Base-by-base conservation (phyloP, 176 grass and related monocot species). In the Lolium multiflorum region DNA sequence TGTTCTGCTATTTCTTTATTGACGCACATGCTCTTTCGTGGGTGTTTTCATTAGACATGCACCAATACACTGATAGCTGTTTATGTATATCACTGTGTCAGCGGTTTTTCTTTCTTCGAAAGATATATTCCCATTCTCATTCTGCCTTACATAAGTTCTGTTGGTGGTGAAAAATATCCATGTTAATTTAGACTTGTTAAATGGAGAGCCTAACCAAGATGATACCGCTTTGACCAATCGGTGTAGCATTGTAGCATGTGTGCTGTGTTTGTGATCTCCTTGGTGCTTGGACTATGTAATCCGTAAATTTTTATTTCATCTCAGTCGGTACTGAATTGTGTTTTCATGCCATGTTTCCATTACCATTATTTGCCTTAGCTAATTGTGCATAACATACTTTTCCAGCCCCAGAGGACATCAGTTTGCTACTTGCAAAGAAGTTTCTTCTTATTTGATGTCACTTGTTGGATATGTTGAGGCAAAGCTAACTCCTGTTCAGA, bases 371-470 rank as follows among this genome's bases (percentile, higher is more conserved):
- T 79, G 5, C 22, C 18, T 41, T 63, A 50, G 17, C 52, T 88
- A 85, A 91, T 64, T 87, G 15, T 71, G 5, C 67, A 26, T 80
- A 44, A 47, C 46, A 50, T 77, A 68, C 70, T 92, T 92, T 7
- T 82, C 76, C 85, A 99, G 97, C 90, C 94, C 97, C 72, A 93
- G 92, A 22, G 94, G 97, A 83, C 91, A 90, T 88, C 97, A 99
- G 44, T 99, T 99, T 71, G 82, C 82, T 47, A 97, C 90, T 68
- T 99, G 92, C 82, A 97, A 91, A 80, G 94, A 99, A 88, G 87
- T 99, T 39, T 91, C 97, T 82, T 87, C 92, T 14, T 97, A 97
- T 79, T 84, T 99, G 69, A 90, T 87, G 83, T 85, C 94, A 75
- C 88, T 97, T 85, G 51, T 99, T 90, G 92, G 94, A 91, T 88